phyloP scores from a whole-genome alignment of 2,329 filamentous ascomycete species.

The Pyricularia grisea region DNA sequence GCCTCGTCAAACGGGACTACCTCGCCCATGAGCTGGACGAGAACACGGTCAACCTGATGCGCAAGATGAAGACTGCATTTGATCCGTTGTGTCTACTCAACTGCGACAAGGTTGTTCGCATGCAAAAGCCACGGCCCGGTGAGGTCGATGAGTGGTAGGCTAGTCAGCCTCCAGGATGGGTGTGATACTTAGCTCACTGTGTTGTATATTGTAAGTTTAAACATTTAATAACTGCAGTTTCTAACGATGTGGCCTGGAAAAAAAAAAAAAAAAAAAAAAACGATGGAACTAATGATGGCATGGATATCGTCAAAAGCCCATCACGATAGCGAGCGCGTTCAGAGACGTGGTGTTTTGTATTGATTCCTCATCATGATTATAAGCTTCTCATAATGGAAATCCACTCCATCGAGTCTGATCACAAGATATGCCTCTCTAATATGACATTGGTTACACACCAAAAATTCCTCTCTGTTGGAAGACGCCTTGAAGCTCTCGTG shows the following conservation, averaged over 20 bases:
- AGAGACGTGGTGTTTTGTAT: neutral
- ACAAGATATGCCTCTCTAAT: neutral
- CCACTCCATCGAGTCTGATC: neutral
- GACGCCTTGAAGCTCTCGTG: neutral
- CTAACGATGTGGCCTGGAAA: neutral
- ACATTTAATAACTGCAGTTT: neutral
- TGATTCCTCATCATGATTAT: neutral
- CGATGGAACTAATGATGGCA: neutral
- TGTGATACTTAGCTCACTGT: neutral
- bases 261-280: too few relatives aligned
- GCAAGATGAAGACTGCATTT: constrained; percentile 74
- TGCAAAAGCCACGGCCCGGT: constrained; percentile 43
- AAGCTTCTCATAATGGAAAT: neutral
- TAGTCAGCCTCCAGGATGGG: too few relatives aligned
- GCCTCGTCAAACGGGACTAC: constrained; percentile 77
- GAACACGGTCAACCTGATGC: constrained; percentile 71
- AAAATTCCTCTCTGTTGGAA: neutral
- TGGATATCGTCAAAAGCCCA: neutral
- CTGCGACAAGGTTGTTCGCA: constrained; percentile 58
- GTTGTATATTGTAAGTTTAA: neutral
- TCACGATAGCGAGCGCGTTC: neutral
- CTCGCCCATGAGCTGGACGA: constrained; percentile 68
- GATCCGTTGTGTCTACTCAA: constrained; percentile 66
- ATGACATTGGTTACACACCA: neutral
- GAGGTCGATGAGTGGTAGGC: constrained; percentile 35